Conservation (phyloP, 148 eudicot species). For the Rheum nobile region DNA sequence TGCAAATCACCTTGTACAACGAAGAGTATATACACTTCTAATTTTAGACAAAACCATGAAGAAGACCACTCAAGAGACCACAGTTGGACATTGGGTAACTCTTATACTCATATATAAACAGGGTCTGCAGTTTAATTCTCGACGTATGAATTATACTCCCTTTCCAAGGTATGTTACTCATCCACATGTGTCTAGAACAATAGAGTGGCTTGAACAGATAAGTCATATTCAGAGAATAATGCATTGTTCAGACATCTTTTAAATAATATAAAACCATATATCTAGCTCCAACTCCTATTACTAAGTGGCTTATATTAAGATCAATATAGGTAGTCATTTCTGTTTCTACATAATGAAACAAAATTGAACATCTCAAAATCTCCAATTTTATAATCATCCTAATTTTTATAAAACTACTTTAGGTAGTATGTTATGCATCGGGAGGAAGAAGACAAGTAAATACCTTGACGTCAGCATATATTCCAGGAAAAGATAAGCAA, state of each 20-base stretch:
- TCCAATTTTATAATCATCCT: neutral
- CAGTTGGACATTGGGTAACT: no score
- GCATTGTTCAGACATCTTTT: neutral
- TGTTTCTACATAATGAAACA: neutral
- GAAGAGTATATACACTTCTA: no score
- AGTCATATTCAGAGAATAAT: neutral
- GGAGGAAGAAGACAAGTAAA: neutral
- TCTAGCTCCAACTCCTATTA: neutral
- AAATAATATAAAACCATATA: neutral
- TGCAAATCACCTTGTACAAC: neutral
- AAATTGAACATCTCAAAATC: neutral
- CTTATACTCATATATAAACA: no score
- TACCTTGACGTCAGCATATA: conserved; percentile 85
- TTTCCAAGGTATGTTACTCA: neutral
- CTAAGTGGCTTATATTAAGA: neutral
- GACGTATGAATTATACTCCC: neutral
- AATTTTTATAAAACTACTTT: neutral
- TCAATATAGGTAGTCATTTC: neutral
- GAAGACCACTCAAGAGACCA: no score
- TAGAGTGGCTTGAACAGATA: neutral
- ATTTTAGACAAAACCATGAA: no score
- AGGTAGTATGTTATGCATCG: neutral
- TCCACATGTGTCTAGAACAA: neutral
- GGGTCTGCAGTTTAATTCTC: neutral
- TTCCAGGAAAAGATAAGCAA: conserved; percentile 84